These are phyloP conservation scores for Effrenium voratum DNA, from an alignment of 73 alveolate genomes.

Conservation along the genomic window DNA sequence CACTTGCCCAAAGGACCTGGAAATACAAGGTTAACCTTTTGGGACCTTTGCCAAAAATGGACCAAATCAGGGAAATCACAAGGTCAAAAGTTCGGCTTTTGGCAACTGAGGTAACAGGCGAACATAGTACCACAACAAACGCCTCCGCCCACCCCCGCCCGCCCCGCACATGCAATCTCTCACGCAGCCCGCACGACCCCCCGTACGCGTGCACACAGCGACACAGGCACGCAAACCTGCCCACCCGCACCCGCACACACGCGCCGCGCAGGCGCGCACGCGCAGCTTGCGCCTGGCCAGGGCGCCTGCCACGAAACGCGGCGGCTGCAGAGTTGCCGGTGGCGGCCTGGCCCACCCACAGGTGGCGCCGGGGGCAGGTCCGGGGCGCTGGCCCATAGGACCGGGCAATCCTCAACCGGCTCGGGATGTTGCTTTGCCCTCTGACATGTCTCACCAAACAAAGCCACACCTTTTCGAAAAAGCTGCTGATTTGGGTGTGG, in stretches of 20 bases:
- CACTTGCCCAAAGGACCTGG: too few relatives aligned
- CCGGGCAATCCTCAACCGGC: slow-evolving; percentile 26
- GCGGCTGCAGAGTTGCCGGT: neutral
- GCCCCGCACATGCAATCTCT: neutral
- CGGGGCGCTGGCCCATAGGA: slow-evolving; percentile 47
- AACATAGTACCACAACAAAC: too few relatives aligned
- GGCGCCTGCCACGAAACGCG: neutral
- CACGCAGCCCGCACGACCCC: neutral
- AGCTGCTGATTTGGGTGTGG: neutral
- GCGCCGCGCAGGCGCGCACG: neutral
- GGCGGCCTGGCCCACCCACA: slow-evolving; percentile 27
- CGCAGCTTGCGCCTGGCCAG: neutral
- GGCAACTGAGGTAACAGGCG: too few relatives aligned
- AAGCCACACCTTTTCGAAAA: neutral
- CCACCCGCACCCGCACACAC: neutral
- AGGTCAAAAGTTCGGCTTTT: too few relatives aligned
- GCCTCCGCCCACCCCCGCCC: neutral
- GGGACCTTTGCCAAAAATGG: too few relatives aligned
- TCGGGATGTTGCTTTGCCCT: too few relatives aligned
- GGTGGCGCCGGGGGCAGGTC: neutral
- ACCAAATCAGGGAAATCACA: too few relatives aligned
- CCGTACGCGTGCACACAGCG: neutral
- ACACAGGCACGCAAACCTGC: neutral
- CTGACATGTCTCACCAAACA: too few relatives aligned
- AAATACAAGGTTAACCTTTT: too few relatives aligned